Conservation (phyloP, 2,329 filamentous ascomycete genomes). For the Tolypocladium tropicale region DNA sequence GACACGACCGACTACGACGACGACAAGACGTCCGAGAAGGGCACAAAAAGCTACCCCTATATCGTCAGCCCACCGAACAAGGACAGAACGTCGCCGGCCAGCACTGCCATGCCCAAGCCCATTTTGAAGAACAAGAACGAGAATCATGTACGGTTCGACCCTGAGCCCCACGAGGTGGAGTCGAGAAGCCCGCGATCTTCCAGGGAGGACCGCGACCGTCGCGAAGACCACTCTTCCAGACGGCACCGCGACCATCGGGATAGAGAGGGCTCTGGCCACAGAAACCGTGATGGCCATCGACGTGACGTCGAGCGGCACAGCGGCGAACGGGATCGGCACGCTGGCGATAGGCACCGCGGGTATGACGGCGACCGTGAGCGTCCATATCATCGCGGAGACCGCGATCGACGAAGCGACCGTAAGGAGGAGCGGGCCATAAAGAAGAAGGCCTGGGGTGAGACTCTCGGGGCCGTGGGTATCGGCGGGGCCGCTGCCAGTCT, state of each 20-base stretch:
- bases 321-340: conserved; percentile 19
- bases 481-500: conserved; percentile 51
- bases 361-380: conserved; percentile 26
- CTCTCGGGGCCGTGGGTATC: conserved; percentile 47
- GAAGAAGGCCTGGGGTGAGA: conserved; percentile 40
- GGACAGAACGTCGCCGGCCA: conserved; percentile 22
- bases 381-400: conserved; percentile 27
- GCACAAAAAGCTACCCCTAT: conserved; percentile 21
- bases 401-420: conserved; percentile 25
- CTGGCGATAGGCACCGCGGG: conserved; percentile 8
- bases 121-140: conserved; percentile 53
- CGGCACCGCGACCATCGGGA: conserved; percentile 17
- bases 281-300: conserved; percentile 13
- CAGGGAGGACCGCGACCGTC: conserved; percentile 21
- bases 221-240: conserved; percentile 7
- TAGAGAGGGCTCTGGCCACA: conserved; percentile 10
- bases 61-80: conserved; percentile 26
- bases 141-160: conserved; percentile 44
- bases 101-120: conserved; percentile 37
- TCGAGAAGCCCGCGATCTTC: conserved; percentile 15
- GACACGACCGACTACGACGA: conserved; percentile 23
- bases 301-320: conserved; percentile 13
- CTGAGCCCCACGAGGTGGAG: conserved; percentile 35
- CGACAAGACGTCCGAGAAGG: conserved; percentile 19
- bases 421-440: conserved; percentile 26